Percentiles rank a stretch among this genome's conserved stretches.
Conservation (phyloP, 2,329 filamentous ascomycete genomes). For the Elsinoe batatas region DNA sequence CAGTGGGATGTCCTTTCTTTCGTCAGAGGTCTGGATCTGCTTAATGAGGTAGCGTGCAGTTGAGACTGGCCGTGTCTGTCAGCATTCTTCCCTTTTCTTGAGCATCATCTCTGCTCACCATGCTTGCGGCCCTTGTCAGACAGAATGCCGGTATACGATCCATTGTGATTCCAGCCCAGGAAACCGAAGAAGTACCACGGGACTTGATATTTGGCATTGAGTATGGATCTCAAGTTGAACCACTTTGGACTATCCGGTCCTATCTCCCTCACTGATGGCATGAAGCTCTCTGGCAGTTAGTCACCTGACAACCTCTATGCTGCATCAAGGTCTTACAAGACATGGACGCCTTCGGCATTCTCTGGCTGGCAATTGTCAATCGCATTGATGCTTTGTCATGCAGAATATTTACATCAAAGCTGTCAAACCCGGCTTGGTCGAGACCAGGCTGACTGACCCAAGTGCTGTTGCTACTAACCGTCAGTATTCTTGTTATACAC, state of each 20-base stretch:
- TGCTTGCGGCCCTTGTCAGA: neutral
- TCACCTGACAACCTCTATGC: neutral
- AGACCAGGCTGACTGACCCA: neutral
- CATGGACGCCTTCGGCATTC: neutral
- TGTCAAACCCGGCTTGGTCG: neutral
- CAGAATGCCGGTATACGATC: neutral
- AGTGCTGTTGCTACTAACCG: neutral
- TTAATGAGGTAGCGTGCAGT: constrained; percentile 4
- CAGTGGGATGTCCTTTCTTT: neutral
- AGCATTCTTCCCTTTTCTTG: neutral
- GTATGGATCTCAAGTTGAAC: neutral
- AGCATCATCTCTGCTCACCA: neutral
- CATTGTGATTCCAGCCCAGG: constrained; percentile 3
- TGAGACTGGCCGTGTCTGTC: neutral
- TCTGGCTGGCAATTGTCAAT: neutral
- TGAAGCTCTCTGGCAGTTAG: neutral
- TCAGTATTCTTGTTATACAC: neutral
- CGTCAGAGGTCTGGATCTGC: neutral
- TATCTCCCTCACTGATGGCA: constrained; percentile 1
- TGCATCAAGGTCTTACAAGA: neutral
- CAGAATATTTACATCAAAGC: neutral
- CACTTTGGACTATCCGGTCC: neutral
- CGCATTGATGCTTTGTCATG: neutral
- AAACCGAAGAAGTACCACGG: neutral
- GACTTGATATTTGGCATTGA: neutral